These are phyloP conservation scores for Thuja plicata DNA, from an alignment of 83 land plant genomes.

Conservation along the genomic window DNA sequence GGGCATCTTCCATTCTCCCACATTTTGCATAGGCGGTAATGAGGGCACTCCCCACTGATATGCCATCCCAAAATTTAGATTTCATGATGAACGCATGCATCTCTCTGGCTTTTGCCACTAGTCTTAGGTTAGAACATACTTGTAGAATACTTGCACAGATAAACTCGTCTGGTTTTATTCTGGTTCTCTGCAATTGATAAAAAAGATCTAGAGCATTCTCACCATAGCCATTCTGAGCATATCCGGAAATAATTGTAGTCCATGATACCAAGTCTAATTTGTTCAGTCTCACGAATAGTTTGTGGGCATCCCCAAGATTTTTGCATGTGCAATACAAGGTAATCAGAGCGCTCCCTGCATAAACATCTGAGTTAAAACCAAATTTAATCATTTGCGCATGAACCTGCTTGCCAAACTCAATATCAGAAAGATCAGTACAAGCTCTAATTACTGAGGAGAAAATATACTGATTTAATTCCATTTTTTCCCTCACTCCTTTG, in stretches of 20 bases:
- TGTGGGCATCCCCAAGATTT: conserved; percentile 15
- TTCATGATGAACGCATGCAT: conserved; percentile 24
- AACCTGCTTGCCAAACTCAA: conserved; percentile 19
- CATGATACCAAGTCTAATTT: conserved; percentile 29
- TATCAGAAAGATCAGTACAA: background rate
- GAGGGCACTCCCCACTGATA: conserved; percentile 17
- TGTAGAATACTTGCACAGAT: conserved; percentile 26
- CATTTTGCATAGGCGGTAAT: conserved; percentile 25
- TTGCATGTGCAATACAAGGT: conserved; percentile 24
- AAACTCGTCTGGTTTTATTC: conserved; percentile 27
- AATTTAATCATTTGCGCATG: conserved; percentile 32
- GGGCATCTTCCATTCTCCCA: conserved; percentile 20
- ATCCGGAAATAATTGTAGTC: conserved; percentile 33
- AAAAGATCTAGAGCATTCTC: conserved; percentile 18
- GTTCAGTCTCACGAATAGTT: conserved; percentile 18
- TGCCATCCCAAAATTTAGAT: background rate
- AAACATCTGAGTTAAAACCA: conserved; percentile 9
- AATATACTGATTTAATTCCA: conserved; percentile 24
- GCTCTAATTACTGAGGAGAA: conserved; percentile 27
- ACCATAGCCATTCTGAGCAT: conserved; percentile 21
- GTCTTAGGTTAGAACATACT: conserved; percentile 14
- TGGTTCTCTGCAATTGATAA: conserved; percentile 20
- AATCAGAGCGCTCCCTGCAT: conserved; percentile 26
- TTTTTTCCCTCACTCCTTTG: background rate
- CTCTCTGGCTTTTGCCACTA: conserved; percentile 2